A percentile compares a stretch with the other conserved stretches of the same genome.
phyloP scores from a whole-genome alignment of 2,329 filamentous ascomycete genomes.

The Kalaharituber pfeilii region DNA sequence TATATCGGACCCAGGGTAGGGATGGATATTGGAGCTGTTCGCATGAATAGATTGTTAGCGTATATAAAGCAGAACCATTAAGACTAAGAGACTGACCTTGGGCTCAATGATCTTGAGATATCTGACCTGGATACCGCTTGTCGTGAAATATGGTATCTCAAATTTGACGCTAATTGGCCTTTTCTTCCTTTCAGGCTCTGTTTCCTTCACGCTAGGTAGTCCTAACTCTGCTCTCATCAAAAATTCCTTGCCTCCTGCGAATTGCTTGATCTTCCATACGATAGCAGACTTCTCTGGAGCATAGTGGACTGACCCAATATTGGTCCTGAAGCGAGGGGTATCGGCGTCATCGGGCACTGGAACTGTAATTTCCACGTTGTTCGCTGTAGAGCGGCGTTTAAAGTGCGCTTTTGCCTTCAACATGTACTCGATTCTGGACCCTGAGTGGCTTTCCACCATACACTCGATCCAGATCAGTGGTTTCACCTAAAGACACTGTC shows the following conservation, averaged over 20 bases:
- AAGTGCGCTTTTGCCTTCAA: slow-evolving; percentile 95
- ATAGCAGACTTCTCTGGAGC: slow-evolving; percentile 94
- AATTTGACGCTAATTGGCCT: slow-evolving; percentile 97
- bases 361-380: slow-evolving; percentile 96
- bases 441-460: slow-evolving; percentile 87
- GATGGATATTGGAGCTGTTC: slow-evolving; percentile 87
- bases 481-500: slow-evolving; percentile 44
- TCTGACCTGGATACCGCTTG: slow-evolving; percentile 91
- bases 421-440: slow-evolving; percentile 96
- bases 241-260: slow-evolving; percentile 95
- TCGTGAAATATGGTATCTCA: slow-evolving; percentile 99
- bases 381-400: slow-evolving; percentile 91
- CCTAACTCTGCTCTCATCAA: slow-evolving; percentile 95
- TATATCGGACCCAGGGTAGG: slow-evolving; percentile 93
- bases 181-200: slow-evolving; percentile 38
- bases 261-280: slow-evolving; percentile 99
- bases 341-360: slow-evolving; percentile 96
- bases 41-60: slow-evolving; percentile 6
- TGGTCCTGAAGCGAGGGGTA: slow-evolving; percentile 87
- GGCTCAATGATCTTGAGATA: slow-evolving; percentile 99
- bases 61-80: background rate
- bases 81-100: slow-evolving; percentile 55
- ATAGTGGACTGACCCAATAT: slow-evolving; percentile 93
- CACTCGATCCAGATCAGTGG: slow-evolving; percentile 98
- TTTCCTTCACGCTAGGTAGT: slow-evolving; percentile 80